phyloP scores from a whole-genome alignment of 2,329 filamentous ascomycete species.

The Penicillium sp. region DNA sequence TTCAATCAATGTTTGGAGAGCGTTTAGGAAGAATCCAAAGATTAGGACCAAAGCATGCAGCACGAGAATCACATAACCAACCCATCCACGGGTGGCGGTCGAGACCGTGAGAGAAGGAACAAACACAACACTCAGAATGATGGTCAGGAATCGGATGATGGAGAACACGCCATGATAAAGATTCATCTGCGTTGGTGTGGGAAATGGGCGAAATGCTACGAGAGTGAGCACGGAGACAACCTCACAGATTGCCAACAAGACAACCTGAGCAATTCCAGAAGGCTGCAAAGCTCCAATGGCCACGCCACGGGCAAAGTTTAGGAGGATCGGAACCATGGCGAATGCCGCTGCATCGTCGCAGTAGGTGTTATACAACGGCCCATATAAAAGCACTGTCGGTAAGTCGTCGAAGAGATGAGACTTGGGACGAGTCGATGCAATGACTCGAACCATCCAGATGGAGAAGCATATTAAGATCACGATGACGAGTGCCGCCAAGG shows the following conservation, averaged over 20 bases:
- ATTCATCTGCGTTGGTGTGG: slow-evolving; percentile 94
- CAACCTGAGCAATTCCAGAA: slow-evolving; percentile 88
- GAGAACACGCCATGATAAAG: slow-evolving; percentile 87
- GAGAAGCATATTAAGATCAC: slow-evolving; percentile 70
- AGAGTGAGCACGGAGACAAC: slow-evolving; percentile 84
- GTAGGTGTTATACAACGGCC: slow-evolving; percentile 95
- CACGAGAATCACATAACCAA: slow-evolving; percentile 85
- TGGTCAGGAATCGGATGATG: slow-evolving; percentile 69
- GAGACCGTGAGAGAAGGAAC: slow-evolving; percentile 76
- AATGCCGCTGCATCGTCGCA: slow-evolving; percentile 90
- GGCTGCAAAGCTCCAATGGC: slow-evolving; percentile 90
- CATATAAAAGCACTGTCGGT: slow-evolving; percentile 82
- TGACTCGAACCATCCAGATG: slow-evolving; percentile 75
- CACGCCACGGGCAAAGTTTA: slow-evolving; percentile 82
- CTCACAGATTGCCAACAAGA: slow-evolving; percentile 90
- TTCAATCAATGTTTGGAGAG: slow-evolving; percentile 85
- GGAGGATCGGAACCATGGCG: slow-evolving; percentile 77
- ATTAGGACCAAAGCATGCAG: slow-evolving; percentile 82
- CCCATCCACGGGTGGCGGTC: slow-evolving; percentile 84
- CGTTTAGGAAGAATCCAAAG: slow-evolving; percentile 90
- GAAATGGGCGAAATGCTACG: slow-evolving; percentile 85
- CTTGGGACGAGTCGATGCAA: slow-evolving; percentile 75
- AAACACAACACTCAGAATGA: slow-evolving; percentile 78
- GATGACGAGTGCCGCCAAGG: slow-evolving; percentile 71
- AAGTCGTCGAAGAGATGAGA: slow-evolving; percentile 91